Evolutionary conservation across 352 stramenopile genomes (phyloP), one percentile per base, ranked within the genome.

Genomic region (Achlya hypogyna): DNA sequence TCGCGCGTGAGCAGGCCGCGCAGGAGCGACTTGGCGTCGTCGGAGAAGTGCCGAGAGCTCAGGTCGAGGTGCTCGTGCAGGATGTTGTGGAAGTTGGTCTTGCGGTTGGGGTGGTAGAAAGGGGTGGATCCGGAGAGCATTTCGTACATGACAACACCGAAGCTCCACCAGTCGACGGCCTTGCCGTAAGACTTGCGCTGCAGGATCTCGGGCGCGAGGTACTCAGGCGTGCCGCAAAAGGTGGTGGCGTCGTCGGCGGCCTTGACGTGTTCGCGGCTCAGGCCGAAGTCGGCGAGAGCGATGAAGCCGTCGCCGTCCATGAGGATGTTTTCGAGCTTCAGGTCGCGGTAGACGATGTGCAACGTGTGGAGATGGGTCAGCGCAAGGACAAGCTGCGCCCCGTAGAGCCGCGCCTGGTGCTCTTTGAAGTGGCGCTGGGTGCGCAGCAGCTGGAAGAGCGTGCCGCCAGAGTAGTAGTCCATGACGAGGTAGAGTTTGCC

Each of bases 51-150:
- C 45, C 58, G 56, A 22, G 45, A 59, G 34, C 34, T 54, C 23
- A 67, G 4, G 32, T 67, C 60, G n/a, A 67, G 60, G 8, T n/a
- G 60, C 51, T 89, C 76, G 58, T 88, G 82, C 25, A 91, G 73
- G 54, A 96, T 95, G 69, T 94, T 92, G 53, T 90, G 80, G 70
- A 95, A 96, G 65, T 93, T 93, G 59, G 82, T 77, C 67, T 94
- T 86, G 28, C 78, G 78, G 67, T 91, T 89, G 54, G 76, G 59
- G 68, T 90, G 74, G 70, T 78, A 92, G 69, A 90, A 95, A 23
- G 86, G 86, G 28, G 86, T 91, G 58, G 81, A 86, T 5, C 84
- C 82, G 4, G 76, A 81, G 16, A 93, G 72, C 83, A 95, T 91
- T 73, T 95, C 86, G 51, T 84, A 94, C 31, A 92, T 79, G 47